A percentile compares a stretch with the other conserved stretches of the same genome.
These are phyloP conservation scores for Prosopis cineraria DNA, from an alignment of 306 rosid species.

Conservation along the genomic window DNA sequence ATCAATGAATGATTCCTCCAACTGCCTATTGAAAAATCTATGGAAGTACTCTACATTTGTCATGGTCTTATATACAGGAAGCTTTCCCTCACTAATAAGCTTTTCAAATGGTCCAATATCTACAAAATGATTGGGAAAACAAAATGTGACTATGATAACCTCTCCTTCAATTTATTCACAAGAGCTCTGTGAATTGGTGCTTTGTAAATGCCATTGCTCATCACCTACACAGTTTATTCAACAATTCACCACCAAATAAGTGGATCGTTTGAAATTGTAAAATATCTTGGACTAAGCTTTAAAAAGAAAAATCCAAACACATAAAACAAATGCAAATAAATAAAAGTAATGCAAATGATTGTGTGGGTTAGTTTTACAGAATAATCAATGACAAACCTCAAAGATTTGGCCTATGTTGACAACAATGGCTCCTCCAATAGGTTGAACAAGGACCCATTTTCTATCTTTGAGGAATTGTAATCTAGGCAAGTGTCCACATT, in stretches of 20 bases:
- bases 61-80: slow-evolving; percentile 40
- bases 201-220: slow-evolving; percentile 56
- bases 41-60: slow-evolving; percentile 45
- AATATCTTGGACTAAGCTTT: too few relatives aligned
- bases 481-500: slow-evolving; percentile 44
- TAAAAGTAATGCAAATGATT: too few relatives aligned
- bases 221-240: slow-evolving; percentile 36
- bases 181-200: slow-evolving; percentile 57
- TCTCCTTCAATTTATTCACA: slow-evolving; percentile 45
- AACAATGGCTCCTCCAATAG: slow-evolving; percentile 48
- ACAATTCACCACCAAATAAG: not conserved
- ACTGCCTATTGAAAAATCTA: slow-evolving; percentile 41
- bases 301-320: too few relatives aligned
- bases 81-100: slow-evolving; percentile 35
- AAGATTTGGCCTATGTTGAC: slow-evolving; percentile 49
- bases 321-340: too few relatives aligned
- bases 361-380: not conserved
- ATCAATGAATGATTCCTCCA: slow-evolving; percentile 48
- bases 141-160: slow-evolving; percentile 51
- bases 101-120: slow-evolving; percentile 42
- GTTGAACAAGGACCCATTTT: slow-evolving; percentile 51
- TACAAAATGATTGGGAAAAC: slow-evolving; percentile 36
- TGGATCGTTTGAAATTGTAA: too few relatives aligned
- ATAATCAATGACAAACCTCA: slow-evolving; percentile 40
- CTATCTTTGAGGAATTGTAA: slow-evolving; percentile 49